These are phyloP conservation scores for Boletus insuetus DNA, from an alignment of 768 basidiomycete species.

Conservation along the genomic window DNA sequence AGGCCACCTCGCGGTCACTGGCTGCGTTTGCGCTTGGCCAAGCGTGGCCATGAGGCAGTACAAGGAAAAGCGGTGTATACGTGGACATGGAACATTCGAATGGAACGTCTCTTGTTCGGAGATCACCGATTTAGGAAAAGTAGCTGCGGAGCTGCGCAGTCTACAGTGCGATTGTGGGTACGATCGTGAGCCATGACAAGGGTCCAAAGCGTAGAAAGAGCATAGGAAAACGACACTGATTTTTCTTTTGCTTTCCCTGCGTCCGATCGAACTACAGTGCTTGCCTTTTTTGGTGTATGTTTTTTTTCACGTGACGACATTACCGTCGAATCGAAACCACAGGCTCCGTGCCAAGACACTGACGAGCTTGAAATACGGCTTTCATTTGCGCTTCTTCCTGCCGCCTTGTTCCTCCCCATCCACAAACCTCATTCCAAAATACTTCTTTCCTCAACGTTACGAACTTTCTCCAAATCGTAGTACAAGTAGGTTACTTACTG, in stretches of 20 bases:
- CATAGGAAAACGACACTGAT: neutral
- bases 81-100: conserved; percentile 28
- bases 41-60: conserved; percentile 10
- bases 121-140: conserved; percentile 6
- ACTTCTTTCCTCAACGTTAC: neutral
- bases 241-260: neutral
- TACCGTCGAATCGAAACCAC: neutral
- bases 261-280: conserved; percentile 2
- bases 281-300: conserved; percentile 11
- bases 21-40: neutral
- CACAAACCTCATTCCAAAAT: conserved; percentile 2
- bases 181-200: neutral
- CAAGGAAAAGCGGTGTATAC: neutral
- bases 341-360: neutral
- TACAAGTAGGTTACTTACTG: conserved; percentile 7
- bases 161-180: neutral
- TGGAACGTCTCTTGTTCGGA: conserved; percentile 19
- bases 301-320: neutral
- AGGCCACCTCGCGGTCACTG: too few relatives aligned
- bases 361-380: conserved; percentile 4
- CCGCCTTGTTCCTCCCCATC: neutral
- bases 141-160: neutral
- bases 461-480: neutral
- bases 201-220: neutral
- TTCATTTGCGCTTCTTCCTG: neutral